These are phyloP conservation scores for Bondarzewia mesenterica DNA, from an alignment of 1,284 basidiomycete species.

Conservation along the genomic window DNA sequence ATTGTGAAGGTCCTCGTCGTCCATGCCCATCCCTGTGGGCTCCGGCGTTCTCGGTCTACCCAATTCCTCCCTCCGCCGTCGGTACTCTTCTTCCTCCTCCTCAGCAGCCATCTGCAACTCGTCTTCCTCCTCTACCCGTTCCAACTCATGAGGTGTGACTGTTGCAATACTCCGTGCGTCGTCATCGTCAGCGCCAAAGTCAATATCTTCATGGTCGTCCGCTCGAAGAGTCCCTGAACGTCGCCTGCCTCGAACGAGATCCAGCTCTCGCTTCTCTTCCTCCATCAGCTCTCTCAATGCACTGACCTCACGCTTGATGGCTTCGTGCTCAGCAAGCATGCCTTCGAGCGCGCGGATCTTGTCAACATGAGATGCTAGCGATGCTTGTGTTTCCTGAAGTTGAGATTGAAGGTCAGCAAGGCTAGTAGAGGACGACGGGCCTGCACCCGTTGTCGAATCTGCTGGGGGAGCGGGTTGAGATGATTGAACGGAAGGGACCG, in stretches of 20 bases:
- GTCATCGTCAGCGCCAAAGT: slow-evolving; percentile 39
- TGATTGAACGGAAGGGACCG: slow-evolving; percentile 58
- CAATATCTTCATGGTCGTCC: slow-evolving; percentile 22
- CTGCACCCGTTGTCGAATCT: slow-evolving; percentile 13
- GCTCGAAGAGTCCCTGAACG: slow-evolving; percentile 17
- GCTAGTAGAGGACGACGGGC: slow-evolving; percentile 29
- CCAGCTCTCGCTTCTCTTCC: slow-evolving; percentile 34
- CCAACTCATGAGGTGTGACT: slow-evolving; percentile 58
- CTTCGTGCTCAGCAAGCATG: slow-evolving; percentile 83
- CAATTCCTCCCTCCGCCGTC: slow-evolving; percentile 46
- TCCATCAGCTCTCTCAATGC: slow-evolving; percentile 67
- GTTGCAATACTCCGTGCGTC: slow-evolving; percentile 57
- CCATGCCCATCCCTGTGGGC: slow-evolving; percentile 61
- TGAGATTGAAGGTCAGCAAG: slow-evolving; percentile 74
- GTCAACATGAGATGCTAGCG: slow-evolving; percentile 75
- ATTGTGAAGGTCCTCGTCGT: slow-evolving; percentile 31
- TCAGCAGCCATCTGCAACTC: slow-evolving; percentile 47
- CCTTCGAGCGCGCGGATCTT: slow-evolving; percentile 81
- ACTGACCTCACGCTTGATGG: slow-evolving; percentile 75
- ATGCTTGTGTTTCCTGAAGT: slow-evolving; percentile 79
- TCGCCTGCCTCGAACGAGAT: slow-evolving; percentile 17
- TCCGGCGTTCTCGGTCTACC: slow-evolving; percentile 71
- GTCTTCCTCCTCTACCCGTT: slow-evolving; percentile 68
- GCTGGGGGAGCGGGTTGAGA: slow-evolving; percentile 30
- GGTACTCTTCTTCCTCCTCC: slow-evolving; percentile 39